These are phyloP conservation scores for Starmerella sirachaensis DNA, from an alignment of 805 yeast genomes.

Conservation along the genomic window DNA sequence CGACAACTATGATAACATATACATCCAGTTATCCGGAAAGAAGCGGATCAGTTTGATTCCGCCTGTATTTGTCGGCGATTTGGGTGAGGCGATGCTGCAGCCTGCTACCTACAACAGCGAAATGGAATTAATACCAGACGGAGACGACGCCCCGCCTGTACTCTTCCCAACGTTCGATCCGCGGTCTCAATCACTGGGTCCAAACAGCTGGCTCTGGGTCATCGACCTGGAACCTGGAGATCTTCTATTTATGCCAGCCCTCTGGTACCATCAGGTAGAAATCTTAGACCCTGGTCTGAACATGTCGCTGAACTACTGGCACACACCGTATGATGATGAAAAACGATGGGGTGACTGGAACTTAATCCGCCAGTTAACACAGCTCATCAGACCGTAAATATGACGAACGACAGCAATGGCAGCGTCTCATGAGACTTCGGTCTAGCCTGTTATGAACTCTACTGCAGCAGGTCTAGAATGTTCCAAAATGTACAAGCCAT, in stretches of 20 bases:
- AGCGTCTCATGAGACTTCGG: neutral
- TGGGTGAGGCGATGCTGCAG: slow-evolving; percentile 25
- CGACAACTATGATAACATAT: slow-evolving; percentile 32
- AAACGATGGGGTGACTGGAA: slow-evolving; percentile 28
- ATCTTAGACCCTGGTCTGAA: slow-evolving; percentile 19
- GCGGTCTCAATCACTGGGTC: slow-evolving; percentile 11
- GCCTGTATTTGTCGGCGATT: slow-evolving; percentile 26
- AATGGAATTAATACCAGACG: slow-evolving; percentile 17
- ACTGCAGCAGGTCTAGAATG: slow-evolving; percentile 25
- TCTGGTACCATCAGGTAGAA: slow-evolving; percentile 33
- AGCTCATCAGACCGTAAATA: neutral
- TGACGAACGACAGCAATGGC: neutral
- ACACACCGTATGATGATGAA: slow-evolving; percentile 21
- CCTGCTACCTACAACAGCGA: slow-evolving; percentile 25
- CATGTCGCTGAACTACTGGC: slow-evolving; percentile 29
- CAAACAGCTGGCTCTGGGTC: slow-evolving; percentile 18
- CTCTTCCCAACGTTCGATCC: slow-evolving; percentile 31
- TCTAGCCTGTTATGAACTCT: slow-evolving; percentile 1
- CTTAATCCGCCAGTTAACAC: slow-evolving; percentile 20
- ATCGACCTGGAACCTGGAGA: slow-evolving; percentile 30
- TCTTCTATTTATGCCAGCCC: slow-evolving; percentile 30
- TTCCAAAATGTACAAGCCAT: slow-evolving; percentile 38
- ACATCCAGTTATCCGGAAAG: slow-evolving; percentile 28
- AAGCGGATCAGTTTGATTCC: slow-evolving; percentile 29
- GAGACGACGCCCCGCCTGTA: slow-evolving; percentile 11